Evolutionary conservation across 768 basidiomycete genomes (phyloP), one percentile per base, ranked within the genome.

Genomic region (Lyophyllum decastes): DNA sequence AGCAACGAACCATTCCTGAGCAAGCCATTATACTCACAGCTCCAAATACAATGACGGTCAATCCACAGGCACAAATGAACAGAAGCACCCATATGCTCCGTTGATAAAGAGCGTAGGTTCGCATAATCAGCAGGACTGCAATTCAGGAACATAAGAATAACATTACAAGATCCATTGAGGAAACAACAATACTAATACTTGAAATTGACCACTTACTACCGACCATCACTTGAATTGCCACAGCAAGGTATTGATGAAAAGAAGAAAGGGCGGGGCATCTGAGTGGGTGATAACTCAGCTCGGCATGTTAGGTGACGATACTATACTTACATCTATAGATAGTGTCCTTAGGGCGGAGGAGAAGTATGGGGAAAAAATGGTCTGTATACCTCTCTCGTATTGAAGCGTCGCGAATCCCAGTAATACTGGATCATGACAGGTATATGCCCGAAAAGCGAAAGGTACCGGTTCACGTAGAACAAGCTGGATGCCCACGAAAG

Each of bases 381-480:
- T 5, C 38, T 27, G 62, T 69, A 35, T 55, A 77, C 75, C 19
- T 66, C 48, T 41, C 19, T 8, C 21, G 66, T 59, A 51, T 71
- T 68, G 8, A 54, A 51, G 55, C 58, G 57, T 4, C 61, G 50
- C n/a, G 71, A 68, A 4, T 62, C 57, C 68, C 67, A 74, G 50
- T 75, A 75, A 17, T 68, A 65, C 57, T 75, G 69, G 2, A 72
- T 40, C 2, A 75, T 60, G 38, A 77, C 63, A 21, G 78, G 73
- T 2, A 76, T 58, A 56, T 78, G 78, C 1, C 76, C 75, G 10
- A 76, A 59, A 8, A 81, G 55, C 11, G 75, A 57, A 2, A 76
- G 43, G 55, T 82, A 83, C 12, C 81, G 78, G 55, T 78, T 82
- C 33, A 74, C 38, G 54, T 77, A 74, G 65, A 81, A 82, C 19